Evolutionary conservation across 2,329 filamentous ascomycete genomes (phyloP), one percentile per base, ranked within the genome.

Genomic region (Paramyrothecium roridum): DNA sequence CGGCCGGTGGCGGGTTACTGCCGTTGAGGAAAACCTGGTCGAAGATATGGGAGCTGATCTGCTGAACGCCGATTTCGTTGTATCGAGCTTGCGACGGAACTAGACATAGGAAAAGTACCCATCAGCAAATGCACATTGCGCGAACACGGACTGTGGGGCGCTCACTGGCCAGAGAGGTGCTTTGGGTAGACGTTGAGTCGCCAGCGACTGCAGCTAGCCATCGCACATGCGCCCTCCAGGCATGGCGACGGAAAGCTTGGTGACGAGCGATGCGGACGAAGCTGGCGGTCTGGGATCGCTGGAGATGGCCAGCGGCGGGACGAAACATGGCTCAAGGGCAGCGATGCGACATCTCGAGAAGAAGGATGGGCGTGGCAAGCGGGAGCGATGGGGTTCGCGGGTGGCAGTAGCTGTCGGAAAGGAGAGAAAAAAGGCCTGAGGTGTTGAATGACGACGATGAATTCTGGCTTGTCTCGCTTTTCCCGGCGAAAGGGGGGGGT

Each of bases 51-150:
- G 82, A 80, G 78, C 92, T 97, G 63, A 99, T 78, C 67, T 98
- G 93, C 74, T 99, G 95, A 43, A 99, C 91, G 53, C 91, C 91
- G 64, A 99, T 93, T 63, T 96, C 90, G 74, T 96, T 99, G 77
- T 89, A 91, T 61, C 95, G 86, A 50, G 91, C 79, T 55, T 81
- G 74, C 8, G 83, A 81, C 1, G 74, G 67, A 30, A 82, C 76
- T 80, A 58, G 43, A 26, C 26, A 47, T 17, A n/a, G 45, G 20
- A 57, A 26, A 26, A 46, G 23, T 8, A 7, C 8, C 20, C 37
- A 37, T 52, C 37, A 53, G 37, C 23, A 7, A 22, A 43, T 46
- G 37, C 10, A 10, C 21, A 3, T 8, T 12, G 52, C 19, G 20
- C 20, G 50, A 20, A 48, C 45, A 30, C 16, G 19, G 30, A 43